Evolutionary conservation across 2,329 filamentous ascomycete genomes (phyloP).

Genomic region (Monilinia polystroma): DNA sequence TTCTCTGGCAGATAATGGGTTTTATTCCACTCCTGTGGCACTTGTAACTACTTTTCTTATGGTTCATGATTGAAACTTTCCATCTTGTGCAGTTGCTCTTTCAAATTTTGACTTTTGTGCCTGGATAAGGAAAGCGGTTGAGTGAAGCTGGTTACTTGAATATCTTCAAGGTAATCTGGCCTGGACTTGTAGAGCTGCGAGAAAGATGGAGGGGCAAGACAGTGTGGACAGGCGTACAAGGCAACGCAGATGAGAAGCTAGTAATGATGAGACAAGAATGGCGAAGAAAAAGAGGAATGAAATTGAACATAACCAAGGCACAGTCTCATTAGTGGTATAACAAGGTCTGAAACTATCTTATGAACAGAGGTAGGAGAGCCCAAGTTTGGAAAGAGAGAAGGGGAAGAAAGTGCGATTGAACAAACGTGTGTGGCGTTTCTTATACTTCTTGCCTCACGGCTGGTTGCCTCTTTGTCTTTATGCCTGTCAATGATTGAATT

Average conservation of each 20-base stretch:
- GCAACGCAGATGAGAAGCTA: not conserved
- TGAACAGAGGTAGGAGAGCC: not conserved
- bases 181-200: no score
- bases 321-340: not conserved
- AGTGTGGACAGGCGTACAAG: not conserved
- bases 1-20: not conserved
- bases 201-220: no score
- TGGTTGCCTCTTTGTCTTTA: slow-evolving; percentile 24
- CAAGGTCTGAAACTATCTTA: not conserved
- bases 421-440: slow-evolving; percentile 2
- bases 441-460: slow-evolving; percentile 38
- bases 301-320: not conserved
- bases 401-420: slow-evolving; percentile 26
- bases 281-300: not conserved
- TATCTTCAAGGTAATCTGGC: not conserved
- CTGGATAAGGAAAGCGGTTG: not conserved
- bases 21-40: not conserved
- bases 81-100: not conserved
- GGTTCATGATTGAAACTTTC: not conserved
- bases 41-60: not conserved
- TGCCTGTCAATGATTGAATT: not conserved
- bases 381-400: slow-evolving; percentile 21
- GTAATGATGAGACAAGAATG: not conserved
- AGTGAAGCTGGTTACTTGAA: not conserved
- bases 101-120: not conserved